These are phyloP conservation scores for Lolium multiflorum DNA, from an alignment of 176 grass and related monocot species.

Conservation along the genomic window DNA sequence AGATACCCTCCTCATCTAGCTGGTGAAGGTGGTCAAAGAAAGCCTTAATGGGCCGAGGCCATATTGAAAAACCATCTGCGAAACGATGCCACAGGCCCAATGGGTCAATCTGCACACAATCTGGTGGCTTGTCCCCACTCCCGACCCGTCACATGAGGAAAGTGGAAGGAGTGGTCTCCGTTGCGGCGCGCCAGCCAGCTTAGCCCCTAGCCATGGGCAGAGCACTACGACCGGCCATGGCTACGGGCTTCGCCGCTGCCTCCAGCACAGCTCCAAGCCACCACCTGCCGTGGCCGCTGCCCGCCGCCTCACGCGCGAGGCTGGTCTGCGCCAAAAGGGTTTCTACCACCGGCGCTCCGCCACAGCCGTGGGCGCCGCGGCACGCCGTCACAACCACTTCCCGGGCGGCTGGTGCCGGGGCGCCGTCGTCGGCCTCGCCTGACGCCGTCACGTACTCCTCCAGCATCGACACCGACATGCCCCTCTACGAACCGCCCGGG, in stretches of 20 bases:
- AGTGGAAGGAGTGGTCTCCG: neutral
- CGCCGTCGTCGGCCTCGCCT: slow-evolving; percentile 40
- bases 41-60: too few species aligned
- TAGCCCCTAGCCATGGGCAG: neutral
- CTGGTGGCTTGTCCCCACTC: neutral
- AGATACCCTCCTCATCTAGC: too few species aligned
- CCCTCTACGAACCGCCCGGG: slow-evolving; percentile 68
- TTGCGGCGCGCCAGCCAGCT: neutral
- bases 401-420: slow-evolving; percentile 27
- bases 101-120: too few species aligned
- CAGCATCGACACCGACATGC: slow-evolving; percentile 72
- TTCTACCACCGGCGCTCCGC: neutral
- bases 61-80: too few species aligned
- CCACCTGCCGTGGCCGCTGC: neutral
- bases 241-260: neutral
- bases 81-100: too few species aligned
- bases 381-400: slow-evolving; percentile 13
- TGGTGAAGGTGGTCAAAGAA: too few species aligned
- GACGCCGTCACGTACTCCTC: slow-evolving; percentile 68
- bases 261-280: neutral
- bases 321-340: neutral
- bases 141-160: neutral
- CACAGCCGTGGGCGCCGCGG: slow-evolving; percentile 12
- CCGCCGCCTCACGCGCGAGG: neutral
- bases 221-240: slow-evolving; percentile 19